Percentiles rank a stretch among this genome's conserved stretches.
phyloP scores from a whole-genome alignment of 768 basidiomycete genomes.

The Boletus sensibilis region DNA sequence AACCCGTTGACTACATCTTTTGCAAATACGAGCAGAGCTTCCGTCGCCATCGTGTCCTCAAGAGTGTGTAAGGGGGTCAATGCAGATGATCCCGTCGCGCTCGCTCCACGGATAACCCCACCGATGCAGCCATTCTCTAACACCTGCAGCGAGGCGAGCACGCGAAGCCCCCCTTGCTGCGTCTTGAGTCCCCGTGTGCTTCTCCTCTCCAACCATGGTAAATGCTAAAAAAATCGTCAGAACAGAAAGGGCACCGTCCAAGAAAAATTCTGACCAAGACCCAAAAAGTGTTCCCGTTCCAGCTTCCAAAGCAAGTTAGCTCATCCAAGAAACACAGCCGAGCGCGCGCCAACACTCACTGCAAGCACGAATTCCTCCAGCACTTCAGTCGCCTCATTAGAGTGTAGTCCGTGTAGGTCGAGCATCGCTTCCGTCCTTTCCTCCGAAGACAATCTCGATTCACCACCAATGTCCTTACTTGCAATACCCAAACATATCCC shows the following conservation, averaged over 20 bases:
- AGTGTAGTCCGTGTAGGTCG: constrained; percentile 92
- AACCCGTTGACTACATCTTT: constrained; percentile 9
- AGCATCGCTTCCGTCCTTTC: constrained; percentile 88
- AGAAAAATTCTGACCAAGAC: constrained; percentile 57
- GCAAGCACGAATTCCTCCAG: constrained; percentile 85
- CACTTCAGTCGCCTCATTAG: constrained; percentile 90
- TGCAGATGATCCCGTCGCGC: constrained; percentile 84
- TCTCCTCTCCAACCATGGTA: constrained; percentile 91
- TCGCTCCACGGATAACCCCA: constrained; percentile 98
- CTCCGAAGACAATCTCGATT: constrained; percentile 63
- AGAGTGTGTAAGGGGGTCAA: constrained; percentile 79
- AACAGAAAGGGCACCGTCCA: neutral
- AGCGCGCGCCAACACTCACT: constrained; percentile 47
- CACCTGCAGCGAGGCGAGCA: constrained; percentile 77
- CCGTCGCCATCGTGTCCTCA: constrained; percentile 12
- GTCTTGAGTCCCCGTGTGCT: constrained; percentile 93
- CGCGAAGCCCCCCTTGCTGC: constrained; percentile 77
- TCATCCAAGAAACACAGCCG: neutral
- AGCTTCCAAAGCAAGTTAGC: constrained; percentile 47
- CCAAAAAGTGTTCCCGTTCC: constrained; percentile 85
- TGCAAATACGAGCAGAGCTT: neutral
- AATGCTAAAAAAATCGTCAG: constrained; percentile 53
- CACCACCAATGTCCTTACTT: constrained; percentile 50
- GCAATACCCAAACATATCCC: constrained; percentile 91
- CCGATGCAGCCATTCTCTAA: constrained; percentile 87